Evolutionary conservation across 2,329 filamentous ascomycete genomes (phyloP), one percentile per base, ranked within the genome.

Genomic region (Bipolaris sorokiniana): DNA sequence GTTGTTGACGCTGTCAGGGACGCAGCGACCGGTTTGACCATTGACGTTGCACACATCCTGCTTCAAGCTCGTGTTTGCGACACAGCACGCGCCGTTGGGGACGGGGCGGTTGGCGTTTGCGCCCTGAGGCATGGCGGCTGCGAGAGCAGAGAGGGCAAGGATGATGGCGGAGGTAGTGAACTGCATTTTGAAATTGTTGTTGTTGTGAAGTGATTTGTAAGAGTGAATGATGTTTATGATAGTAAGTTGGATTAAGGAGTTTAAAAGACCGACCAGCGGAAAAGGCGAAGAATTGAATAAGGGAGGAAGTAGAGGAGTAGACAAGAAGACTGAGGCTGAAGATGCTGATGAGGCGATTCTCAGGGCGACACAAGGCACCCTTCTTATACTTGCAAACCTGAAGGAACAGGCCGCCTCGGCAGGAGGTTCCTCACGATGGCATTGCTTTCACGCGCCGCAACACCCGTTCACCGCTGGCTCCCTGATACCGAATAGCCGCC

Each of bases 21-120:
- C 67, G 41, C 69, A 72, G 16, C 68, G 65, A 10, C 69, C 69
- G 22, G 51, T 66, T 34, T 58, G 54, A 10, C 69, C 69, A 20
- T 70, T 71, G 33, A 71, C 66, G 15, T 64, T 67, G 61, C 69
- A 72, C 15, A 72, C 68, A 44, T 71, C 69, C 53, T 72, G 68
- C 62, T 72, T 71, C 59, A 71, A 58, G 44, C 60, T 65, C n/a
- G 67, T 66, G 57, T 66, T 67, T 4, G 69, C 58, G 2, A 60
- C 51, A 36, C 69, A 72, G 62, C 69, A 72, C 5, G 62, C 50
- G 34, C 69, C 69, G 1, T 41, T 63, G 9, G 68, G 58, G 11
- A 72, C 68, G 3, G 69, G 69, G 15, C 68, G 66, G 22, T 59
- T 61, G 28, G 51, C 64, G 16, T 72, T 71, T 45, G 54, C 44